phyloP scores from a whole-genome alignment of 2,329 filamentous ascomycete genomes.

The Alternaria viburni region DNA sequence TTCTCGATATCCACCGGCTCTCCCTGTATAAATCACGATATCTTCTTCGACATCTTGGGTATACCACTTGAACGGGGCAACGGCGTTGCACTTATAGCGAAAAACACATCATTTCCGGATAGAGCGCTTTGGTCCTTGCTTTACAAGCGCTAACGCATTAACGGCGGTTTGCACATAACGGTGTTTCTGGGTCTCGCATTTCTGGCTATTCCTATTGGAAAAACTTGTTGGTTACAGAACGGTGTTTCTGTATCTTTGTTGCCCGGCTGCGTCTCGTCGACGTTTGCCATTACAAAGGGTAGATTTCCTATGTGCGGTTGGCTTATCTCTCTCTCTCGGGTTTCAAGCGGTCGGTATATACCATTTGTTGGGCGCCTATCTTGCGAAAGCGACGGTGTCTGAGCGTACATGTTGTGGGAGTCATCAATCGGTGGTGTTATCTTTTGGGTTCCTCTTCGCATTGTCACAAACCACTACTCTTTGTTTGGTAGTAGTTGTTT shows the following conservation, averaged over 20 bases:
- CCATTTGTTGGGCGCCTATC: slow-evolving; percentile 45
- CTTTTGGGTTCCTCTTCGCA: slow-evolving; percentile 37
- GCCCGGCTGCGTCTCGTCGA: slow-evolving; percentile 31
- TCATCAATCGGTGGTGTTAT: slow-evolving; percentile 16
- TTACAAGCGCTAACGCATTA: slow-evolving; percentile 49
- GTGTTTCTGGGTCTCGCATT: slow-evolving; percentile 47
- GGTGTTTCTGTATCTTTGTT: slow-evolving; percentile 45
- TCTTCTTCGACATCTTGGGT: slow-evolving; percentile 50
- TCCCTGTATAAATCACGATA: slow-evolving; percentile 53
- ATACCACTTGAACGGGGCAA: slow-evolving; percentile 49
- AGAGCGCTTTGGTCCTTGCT: slow-evolving; percentile 47
- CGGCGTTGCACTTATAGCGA: slow-evolving; percentile 49
- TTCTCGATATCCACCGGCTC: slow-evolving; percentile 48
- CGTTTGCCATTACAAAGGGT: slow-evolving; percentile 41
- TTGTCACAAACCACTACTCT: slow-evolving; percentile 25
- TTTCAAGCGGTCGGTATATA: slow-evolving; percentile 50
- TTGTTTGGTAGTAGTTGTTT: not conserved
- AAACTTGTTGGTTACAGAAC: slow-evolving; percentile 43
- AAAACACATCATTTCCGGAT: slow-evolving; percentile 45
- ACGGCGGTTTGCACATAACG: slow-evolving; percentile 49
- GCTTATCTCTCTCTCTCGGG: slow-evolving; percentile 24
- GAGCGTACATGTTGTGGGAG: slow-evolving; percentile 30
- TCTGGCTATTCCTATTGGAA: slow-evolving; percentile 42
- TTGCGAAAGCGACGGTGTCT: slow-evolving; percentile 49
- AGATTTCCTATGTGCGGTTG: slow-evolving; percentile 51